Base-by-base conservation (phyloP, 768 basidiomycete genomes). In the Krasilnikovozyma curviuscula region DNA sequence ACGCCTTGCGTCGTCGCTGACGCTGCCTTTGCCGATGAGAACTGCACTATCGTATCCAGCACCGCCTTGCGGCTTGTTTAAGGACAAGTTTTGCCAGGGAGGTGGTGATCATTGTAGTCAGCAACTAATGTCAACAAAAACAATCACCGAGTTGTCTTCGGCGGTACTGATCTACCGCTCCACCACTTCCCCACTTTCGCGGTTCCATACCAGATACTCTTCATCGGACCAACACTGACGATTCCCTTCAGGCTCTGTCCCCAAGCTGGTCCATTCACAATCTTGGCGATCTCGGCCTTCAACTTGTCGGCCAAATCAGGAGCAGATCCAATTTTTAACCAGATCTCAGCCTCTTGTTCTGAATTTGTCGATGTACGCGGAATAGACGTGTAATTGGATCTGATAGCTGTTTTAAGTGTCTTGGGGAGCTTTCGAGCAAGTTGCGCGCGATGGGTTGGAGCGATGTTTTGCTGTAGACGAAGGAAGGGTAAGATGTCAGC, bases 101-200 rank as follows among this genome's bases (percentile, higher is more conserved):
- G n/a, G n/a, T n/a, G n/a, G n/a, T n/a, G n/a, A n/a, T n/a, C n/a
- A n/a, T n/a, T n/a, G n/a, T n/a, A n/a, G n/a, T n/a, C n/a, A n/a
- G n/a, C n/a, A n/a, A n/a, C n/a, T n/a, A n/a, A n/a, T n/a, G n/a
- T n/a, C n/a, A n/a, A n/a, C n/a, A n/a, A n/a, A n/a, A n/a, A n/a
- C n/a, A n/a, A n/a, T n/a, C n/a, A n/a, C n/a, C n/a, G n/a, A n/a
- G n/a, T n/a, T n/a, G n/a, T n/a, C n/a, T n/a, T n/a, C n/a, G n/a
- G n/a, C n/a, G n/a, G n/a, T 50, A 25, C 35, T 44, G 46, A 54
- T 54, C 54, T 56, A 53, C 38, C 55, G n/a, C 62, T 63, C 75
- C 81, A 81, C 81, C 85, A 93, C 65, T 95, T 95, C 31, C 72
- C 65, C 18, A 89, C 67, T 68, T 95, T 95, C 39, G 78, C 75